Base-by-base conservation (phyloP, 768 basidiomycete species). In the Auriscalpium vulgare region DNA sequence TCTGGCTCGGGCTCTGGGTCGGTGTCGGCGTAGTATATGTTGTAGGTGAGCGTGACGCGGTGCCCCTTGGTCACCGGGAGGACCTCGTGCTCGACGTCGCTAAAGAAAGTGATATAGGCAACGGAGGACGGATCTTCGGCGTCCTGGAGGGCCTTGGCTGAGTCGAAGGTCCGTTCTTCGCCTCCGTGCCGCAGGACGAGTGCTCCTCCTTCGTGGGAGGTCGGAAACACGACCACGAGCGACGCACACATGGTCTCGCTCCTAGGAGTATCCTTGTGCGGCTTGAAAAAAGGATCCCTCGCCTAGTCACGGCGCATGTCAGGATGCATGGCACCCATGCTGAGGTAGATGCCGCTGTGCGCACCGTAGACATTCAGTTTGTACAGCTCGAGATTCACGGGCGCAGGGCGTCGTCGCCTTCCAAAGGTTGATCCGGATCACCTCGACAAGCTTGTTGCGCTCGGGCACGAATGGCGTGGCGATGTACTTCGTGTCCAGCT, bases 231-330 rank as follows among this genome's bases (percentile, higher is more conserved):
- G 37, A 81, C 59, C 1, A 81, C 74, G 8, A 84, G 71, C 1
- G 80, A 80, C 1, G 76, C 80, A 37, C 82, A 75, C 73, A 81
- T 80, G 23, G 61, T 60, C 9, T 69, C 66, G 8, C 66, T 62
- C 8, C 74, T 72, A 6, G 76, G 78, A 0, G 79, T 79, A 55
- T 80, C 81, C 46, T 74, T 69, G 59, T 80, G 80, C 1, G 74
- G 38, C 59, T 78, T 78, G 70, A n/a, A 80, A 81, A 61, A 78
- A 79, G 0, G 71, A 72, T 9, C 68, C 78, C 47, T 71, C 61
- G 1, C 69, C 76, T 77, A 49, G 1, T 29, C 29, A 29, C 2
- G 7, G 29, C 4, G n/a, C 1, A 10, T 5, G 29, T 29, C 29
- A 29, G 29, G 2, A 29, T 29, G 29, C 29, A 29, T 29, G 7